phyloP scores from a whole-genome alignment of 805 yeast species.

The Kodamaea lidongshanica region DNA sequence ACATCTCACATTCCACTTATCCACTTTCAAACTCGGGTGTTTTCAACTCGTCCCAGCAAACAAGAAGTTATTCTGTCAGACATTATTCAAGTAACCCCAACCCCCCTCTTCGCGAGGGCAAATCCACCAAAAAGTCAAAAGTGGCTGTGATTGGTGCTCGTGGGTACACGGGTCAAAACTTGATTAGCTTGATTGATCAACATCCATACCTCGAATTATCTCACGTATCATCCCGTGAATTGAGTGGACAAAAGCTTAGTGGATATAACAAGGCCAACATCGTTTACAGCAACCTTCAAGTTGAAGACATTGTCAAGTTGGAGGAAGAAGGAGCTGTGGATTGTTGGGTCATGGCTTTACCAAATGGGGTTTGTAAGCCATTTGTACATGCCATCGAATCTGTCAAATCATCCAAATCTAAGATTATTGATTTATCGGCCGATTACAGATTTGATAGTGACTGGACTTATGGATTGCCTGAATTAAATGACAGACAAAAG shows the following conservation, averaged over 20 bases:
- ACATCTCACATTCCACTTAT: slow-evolving; percentile 27
- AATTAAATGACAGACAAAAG: slow-evolving; percentile 60
- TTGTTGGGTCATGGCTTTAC: slow-evolving; percentile 98
- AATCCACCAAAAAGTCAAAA: slow-evolving; percentile 55
- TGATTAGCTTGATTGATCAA: slow-evolving; percentile 75
- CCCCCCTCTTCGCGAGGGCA: slow-evolving; percentile 64
- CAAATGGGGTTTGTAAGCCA: slow-evolving; percentile 93
- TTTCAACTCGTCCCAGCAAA: slow-evolving; percentile 37
- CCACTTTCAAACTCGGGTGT: slow-evolving; percentile 41
- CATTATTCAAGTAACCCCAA: slow-evolving; percentile 52
- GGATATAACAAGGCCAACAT: slow-evolving; percentile 83
- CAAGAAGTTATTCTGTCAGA: slow-evolving; percentile 51
- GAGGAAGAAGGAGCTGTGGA: slow-evolving; percentile 79
- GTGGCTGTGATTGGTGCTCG: slow-evolving; percentile 98
- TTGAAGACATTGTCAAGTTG: slow-evolving; percentile 74
- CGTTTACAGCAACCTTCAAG: slow-evolving; percentile 76
- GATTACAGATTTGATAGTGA: slow-evolving; percentile 92
- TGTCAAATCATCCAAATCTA: slow-evolving; percentile 58
- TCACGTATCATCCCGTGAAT: slow-evolving; percentile 94
- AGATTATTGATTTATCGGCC: slow-evolving; percentile 89
- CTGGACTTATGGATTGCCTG: slow-evolving; percentile 96
- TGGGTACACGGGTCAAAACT: slow-evolving; percentile 93
- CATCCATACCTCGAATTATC: slow-evolving; percentile 86
- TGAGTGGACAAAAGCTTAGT: slow-evolving; percentile 76
- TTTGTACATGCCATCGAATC: slow-evolving; percentile 76